Percentiles rank a stretch among this genome's conserved stretches.
These are phyloP conservation scores for Russula vinacea DNA, from an alignment of 768 basidiomycete genomes.

Conservation along the genomic window DNA sequence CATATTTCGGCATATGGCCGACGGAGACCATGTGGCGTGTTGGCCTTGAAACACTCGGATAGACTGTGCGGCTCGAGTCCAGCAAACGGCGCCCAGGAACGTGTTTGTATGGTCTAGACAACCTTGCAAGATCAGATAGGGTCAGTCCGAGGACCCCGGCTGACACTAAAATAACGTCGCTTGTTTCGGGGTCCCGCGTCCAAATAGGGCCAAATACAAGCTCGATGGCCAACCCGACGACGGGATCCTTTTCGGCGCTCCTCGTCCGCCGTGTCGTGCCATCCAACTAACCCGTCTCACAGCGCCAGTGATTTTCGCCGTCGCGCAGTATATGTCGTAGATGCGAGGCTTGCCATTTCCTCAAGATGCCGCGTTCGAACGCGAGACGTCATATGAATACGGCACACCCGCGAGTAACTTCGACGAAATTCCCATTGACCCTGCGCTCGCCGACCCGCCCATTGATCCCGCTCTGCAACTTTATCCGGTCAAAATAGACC, in stretches of 20 bases:
- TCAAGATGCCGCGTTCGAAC: slow-evolving; percentile 45
- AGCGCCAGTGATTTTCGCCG: neutral
- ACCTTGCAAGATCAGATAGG: neutral
- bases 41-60: neutral
- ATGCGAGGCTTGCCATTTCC: slow-evolving; percentile 68
- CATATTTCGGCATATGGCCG: neutral
- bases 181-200: slow-evolving; percentile 15
- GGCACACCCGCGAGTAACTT: slow-evolving; percentile 55
- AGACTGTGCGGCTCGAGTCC: neutral
- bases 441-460: slow-evolving; percentile 53
- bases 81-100: slow-evolving; percentile 14
- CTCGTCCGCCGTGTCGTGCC: slow-evolving; percentile 13
- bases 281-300: slow-evolving; percentile 10
- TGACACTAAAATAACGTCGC: slow-evolving; percentile 1
- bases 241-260: slow-evolving; percentile 25
- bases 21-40: slow-evolving; percentile 7
- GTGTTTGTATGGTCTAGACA: slow-evolving; percentile 12
- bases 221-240: slow-evolving; percentile 30
- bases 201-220: slow-evolving; percentile 30
- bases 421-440: slow-evolving; percentile 76
- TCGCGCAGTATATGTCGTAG: slow-evolving; percentile 19
- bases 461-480: slow-evolving; percentile 54
- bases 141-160: slow-evolving; percentile 25
- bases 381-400: slow-evolving; percentile 56
- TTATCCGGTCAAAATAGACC: slow-evolving; percentile 28